Percentiles rank a stretch among this genome's conserved stretches.
Conservation (phyloP, 768 basidiomycete species). For the Tricholoma saponaceum region DNA sequence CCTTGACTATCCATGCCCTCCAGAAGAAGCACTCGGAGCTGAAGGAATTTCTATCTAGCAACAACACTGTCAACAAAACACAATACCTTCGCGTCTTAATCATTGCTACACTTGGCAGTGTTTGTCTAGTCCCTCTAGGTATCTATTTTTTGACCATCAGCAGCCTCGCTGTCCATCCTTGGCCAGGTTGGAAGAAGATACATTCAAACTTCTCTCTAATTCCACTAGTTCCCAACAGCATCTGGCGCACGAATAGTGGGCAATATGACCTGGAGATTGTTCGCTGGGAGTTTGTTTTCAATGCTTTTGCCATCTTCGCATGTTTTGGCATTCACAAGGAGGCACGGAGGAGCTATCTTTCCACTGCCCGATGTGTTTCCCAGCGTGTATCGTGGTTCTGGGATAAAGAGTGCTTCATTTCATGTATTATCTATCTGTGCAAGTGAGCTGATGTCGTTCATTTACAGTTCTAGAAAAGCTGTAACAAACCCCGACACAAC, state of each 20-base stretch:
- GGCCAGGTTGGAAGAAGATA: background rate
- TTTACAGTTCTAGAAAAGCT: background rate
- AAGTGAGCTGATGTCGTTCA: background rate
- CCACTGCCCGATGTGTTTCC: background rate
- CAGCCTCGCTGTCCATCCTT: background rate
- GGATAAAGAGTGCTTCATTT: background rate
- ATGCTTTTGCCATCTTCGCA: background rate
- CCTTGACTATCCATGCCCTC: background rate
- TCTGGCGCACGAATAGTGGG: too few relatives aligned
- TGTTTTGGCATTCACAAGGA: background rate
- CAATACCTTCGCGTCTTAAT: conserved; percentile 1
- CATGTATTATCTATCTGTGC: too few relatives aligned
- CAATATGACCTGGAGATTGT: background rate
- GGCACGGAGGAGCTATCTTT: background rate
- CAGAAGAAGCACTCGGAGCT: background rate
- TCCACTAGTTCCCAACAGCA: background rate
- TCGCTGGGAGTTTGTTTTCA: background rate
- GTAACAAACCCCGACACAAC: background rate
- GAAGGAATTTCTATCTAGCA: background rate
- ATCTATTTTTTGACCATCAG: background rate
- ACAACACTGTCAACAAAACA: background rate
- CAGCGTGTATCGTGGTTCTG: background rate
- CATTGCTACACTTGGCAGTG: background rate
- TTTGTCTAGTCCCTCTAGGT: background rate
- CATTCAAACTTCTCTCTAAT: background rate